phyloP scores from a whole-genome alignment of 768 basidiomycete genomes.

The Termitomyces sp. region DNA sequence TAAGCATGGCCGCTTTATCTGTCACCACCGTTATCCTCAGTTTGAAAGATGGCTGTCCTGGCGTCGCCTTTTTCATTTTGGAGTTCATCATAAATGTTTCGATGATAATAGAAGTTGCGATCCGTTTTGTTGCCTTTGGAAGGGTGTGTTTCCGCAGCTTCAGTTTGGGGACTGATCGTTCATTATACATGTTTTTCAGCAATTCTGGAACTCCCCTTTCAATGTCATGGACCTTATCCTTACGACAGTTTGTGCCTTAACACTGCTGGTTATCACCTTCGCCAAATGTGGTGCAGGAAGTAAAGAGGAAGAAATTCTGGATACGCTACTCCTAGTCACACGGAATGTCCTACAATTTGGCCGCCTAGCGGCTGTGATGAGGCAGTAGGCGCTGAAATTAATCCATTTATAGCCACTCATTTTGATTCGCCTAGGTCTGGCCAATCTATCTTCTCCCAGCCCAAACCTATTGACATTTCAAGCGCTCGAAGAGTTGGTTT shows the following conservation, averaged over 20 bases:
- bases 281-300: conserved; percentile 78
- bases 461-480: conserved; percentile 81
- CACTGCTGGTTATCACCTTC: conserved; percentile 82
- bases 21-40: conserved; percentile 83
- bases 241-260: conserved; percentile 85
- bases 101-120: conserved; percentile 92
- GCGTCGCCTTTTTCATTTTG: conserved; percentile 81
- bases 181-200: conserved; percentile 37
- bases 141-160: conserved; percentile 50
- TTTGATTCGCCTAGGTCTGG: conserved; percentile 52
- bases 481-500: conserved; percentile 61
- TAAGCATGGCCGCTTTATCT: conserved; percentile 83
- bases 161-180: background rate
- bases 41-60: conserved; percentile 79
- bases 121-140: conserved; percentile 91
- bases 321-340: conserved; percentile 86
- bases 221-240: conserved; percentile 87
- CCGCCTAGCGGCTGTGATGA: conserved; percentile 86
- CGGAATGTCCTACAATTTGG: conserved; percentile 92
- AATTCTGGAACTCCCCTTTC: conserved; percentile 96
- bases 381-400: conserved; percentile 60
- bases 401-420: background rate
- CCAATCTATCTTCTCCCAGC: conserved; percentile 82
- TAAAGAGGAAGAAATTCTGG: conserved; percentile 91
- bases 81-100: conserved; percentile 84